Percentiles rank a stretch among this genome's conserved stretches.
Evolutionary conservation across 352 stramenopile genomes (phyloP).

Genomic region (Phytopythium vexans): DNA sequence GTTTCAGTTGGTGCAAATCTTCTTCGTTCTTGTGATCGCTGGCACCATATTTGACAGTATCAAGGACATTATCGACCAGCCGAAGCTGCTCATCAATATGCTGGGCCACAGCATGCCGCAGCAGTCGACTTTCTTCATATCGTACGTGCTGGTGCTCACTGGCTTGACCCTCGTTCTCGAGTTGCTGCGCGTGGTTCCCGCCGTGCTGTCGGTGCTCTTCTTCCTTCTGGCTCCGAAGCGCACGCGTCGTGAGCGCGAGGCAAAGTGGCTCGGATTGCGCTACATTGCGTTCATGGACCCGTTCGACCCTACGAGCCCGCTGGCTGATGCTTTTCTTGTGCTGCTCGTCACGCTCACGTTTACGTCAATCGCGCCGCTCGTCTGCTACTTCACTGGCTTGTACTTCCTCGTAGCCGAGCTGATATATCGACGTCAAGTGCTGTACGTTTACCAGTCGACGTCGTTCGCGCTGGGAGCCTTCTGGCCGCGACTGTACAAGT

Average conservation of each 20-base stretch:
- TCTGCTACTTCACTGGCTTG: slow-evolving; percentile 72
- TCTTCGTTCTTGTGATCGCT: slow-evolving; percentile 77
- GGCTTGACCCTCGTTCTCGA: slow-evolving; percentile 57
- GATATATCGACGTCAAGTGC: slow-evolving; percentile 64
- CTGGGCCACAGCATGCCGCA: slow-evolving; percentile 73
- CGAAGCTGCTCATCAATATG: slow-evolving; percentile 64
- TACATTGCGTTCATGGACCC: slow-evolving; percentile 44
- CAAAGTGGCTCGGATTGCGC: slow-evolving; percentile 49
- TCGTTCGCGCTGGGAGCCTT: slow-evolving; percentile 59
- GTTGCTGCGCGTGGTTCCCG: slow-evolving; percentile 54
- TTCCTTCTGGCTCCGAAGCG: slow-evolving; percentile 55
- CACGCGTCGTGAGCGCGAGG: slow-evolving; percentile 53
- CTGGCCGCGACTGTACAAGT: slow-evolving; percentile 76
- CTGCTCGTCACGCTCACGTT: slow-evolving; percentile 80
- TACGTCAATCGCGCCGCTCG: slow-evolving; percentile 66
- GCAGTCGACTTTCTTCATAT: slow-evolving; percentile 86
- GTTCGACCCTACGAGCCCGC: slow-evolving; percentile 53
- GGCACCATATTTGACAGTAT: slow-evolving; percentile 74
- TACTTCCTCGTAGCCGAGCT: slow-evolving; percentile 70
- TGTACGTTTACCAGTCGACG: slow-evolving; percentile 67
- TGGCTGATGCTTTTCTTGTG: slow-evolving; percentile 66
- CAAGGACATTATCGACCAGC: slow-evolving; percentile 68
- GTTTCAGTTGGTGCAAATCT: slow-evolving; percentile 83
- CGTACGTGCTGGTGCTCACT: slow-evolving; percentile 72
- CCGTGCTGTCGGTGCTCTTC: slow-evolving; percentile 48